Evolutionary conservation across 2,329 filamentous ascomycete species (phyloP), one percentile per base, ranked within the genome.

Genomic region (Aspergillus nomiae): DNA sequence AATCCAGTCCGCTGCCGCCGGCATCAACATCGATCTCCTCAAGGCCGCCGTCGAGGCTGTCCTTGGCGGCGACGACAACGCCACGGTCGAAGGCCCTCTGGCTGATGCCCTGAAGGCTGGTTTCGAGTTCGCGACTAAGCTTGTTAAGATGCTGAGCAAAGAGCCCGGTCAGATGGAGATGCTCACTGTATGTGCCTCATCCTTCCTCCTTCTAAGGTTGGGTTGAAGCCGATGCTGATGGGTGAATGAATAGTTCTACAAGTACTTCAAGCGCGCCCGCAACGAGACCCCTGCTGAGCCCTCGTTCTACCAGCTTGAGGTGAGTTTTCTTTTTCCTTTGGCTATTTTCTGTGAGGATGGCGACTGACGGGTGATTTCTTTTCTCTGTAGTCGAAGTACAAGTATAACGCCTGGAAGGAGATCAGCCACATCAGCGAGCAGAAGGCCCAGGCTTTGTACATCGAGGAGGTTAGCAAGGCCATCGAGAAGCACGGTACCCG

Each of bases 401-500:
- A 96, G 86, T 87, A 89, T 82, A 85, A 84, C 72, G 87, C 90
- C 60, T 97, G 92, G 92, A 82, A 92, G 80, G 85, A 88, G 74
- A 73, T 88, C 66, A 86, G 87, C 73, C 86, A 93, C 65, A 76
- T 88, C 69, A 86, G 84, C 65, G 74, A 86, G 65, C 85, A 89
- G 67, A 78, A 88, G 68, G 93, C 93, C 24, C 90, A 96, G 86
- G 84, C 87, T 76, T 82, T 86, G 74, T 97, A 97, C 81, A 86
- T 96, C 72, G 83, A 84, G 70, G 82, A 90, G 65, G 87, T 95
- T 67, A 88, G 92, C 79, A 77, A 83, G 73, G 80, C 96, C 74
- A 92, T 95, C 86, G 79, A 73, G 64, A 86, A 86, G 77, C 86
- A 89, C 78, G 90, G 89, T 12, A 69, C 69, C 30, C 65, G 69